Conservation (phyloP, 2,329 filamentous ascomycete genomes). For the Botrytis porri region DNA sequence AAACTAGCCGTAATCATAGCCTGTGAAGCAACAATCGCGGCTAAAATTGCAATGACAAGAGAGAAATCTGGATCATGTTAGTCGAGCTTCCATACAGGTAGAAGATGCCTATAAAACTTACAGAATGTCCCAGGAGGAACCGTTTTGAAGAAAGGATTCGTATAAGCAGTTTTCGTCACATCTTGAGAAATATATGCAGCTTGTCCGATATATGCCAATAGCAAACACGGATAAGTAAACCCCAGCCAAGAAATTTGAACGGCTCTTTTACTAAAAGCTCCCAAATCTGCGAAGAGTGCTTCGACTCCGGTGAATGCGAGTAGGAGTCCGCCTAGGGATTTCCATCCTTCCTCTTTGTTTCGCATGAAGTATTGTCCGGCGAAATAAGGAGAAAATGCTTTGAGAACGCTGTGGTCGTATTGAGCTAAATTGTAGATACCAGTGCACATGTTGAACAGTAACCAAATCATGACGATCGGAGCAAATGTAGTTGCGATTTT, state of each 20-base stretch:
- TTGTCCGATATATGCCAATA: conserved; percentile 54
- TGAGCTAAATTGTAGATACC: conserved; percentile 61
- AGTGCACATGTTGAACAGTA: conserved; percentile 59
- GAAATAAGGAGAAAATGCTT: conserved; percentile 57
- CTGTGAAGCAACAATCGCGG: conserved; percentile 73
- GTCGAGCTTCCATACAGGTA: not conserved
- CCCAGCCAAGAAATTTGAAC: conserved; percentile 72
- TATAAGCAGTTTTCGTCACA: conserved; percentile 55
- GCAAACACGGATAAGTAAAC: conserved; percentile 64
- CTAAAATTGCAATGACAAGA: conserved; percentile 65
- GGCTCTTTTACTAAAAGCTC: conserved; percentile 67
- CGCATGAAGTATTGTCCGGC: conserved; percentile 59
- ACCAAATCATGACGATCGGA: conserved; percentile 65
- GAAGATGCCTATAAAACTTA: not conserved
- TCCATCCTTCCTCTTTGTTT: conserved; percentile 60
- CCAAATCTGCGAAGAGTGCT: conserved; percentile 74
- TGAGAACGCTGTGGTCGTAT: conserved; percentile 52
- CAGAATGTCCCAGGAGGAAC: conserved; percentile 64
- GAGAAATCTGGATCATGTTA: conserved; percentile 46
- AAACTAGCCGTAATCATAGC: conserved; percentile 77
- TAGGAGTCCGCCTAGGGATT: conserved; percentile 65
- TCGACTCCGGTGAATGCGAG: conserved; percentile 77
- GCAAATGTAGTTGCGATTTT: conserved; percentile 61
- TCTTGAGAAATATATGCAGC: conserved; percentile 66
- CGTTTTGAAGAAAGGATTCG: conserved; percentile 72